Evolutionary conservation across 306 rosid genomes (phyloP), one percentile per base, ranked within the genome.

Genomic region (Inga leiocalycina): DNA sequence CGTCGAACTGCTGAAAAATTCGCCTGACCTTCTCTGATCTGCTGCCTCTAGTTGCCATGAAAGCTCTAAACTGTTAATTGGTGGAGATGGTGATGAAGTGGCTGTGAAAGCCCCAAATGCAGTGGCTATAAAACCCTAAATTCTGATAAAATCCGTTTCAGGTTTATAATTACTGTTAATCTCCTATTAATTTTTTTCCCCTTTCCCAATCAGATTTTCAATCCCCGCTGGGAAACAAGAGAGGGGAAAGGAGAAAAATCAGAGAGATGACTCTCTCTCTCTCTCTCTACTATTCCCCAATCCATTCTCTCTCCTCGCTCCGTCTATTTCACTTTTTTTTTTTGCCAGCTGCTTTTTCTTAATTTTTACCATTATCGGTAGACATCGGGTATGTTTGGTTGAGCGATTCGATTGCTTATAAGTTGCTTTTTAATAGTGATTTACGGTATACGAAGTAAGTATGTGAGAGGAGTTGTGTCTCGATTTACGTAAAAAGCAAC

Each of bases 11-110:
- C 75, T 88, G 87, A 79, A 96, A 96, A 54, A 96, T 96, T 74
- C 97, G 82, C 82, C 92, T 93, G 74, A 96, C 99, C 87, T 96
- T 96, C 93, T 96, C 99, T 80, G 99, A 96, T 96, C 98, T 91
- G 88, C 92, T 89, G 54, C 99, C 99, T 87, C 99, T 94, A 10
- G 97, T 87, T 74, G 99, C 94, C 99, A 96, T 96, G 84, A 85
- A 24, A 1, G 41, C 64, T 80, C 81, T 76, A 75, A 82, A 68
- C 80, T 69, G 83, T 15, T 32, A 32, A 52, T 32, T 20, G 78
- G 6, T 14, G 57, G 37, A 8, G 80, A 43, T 13, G 83, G 43
- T 52, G 54, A 39, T 49, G 72, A 59, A 24, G 75, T 59, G 59
- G 61, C 56, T 43, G 71, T 64, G 71, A 86, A 44, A 39, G 67